These are phyloP conservation scores for Solanum pennellii DNA, from an alignment of 257 asterid genomes.

Conservation along the genomic window DNA sequence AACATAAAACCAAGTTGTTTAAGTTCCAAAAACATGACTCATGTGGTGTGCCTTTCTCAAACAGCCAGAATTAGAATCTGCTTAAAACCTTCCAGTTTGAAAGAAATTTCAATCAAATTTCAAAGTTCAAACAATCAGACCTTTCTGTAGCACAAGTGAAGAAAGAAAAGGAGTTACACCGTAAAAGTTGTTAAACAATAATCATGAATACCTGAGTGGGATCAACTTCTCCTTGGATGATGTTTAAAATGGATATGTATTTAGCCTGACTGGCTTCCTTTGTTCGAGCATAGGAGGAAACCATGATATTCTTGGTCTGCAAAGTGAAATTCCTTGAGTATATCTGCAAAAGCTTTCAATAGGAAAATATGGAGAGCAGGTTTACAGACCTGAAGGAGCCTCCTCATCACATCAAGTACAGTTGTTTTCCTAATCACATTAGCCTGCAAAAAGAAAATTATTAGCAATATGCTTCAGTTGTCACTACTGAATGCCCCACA, in stretches of 20 bases:
- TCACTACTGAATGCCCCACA: not conserved
- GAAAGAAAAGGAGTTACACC: not conserved
- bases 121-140: not conserved
- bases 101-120: not conserved
- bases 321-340: conserved; percentile 14
- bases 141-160: not conserved
- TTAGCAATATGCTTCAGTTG: conserved; percentile 7
- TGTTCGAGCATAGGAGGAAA: conserved; percentile 81
- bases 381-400: conserved; percentile 88
- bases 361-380: not conserved
- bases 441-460: conserved; percentile 52
- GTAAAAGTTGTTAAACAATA: not conserved
- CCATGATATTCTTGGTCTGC: conserved; percentile 97
- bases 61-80: not conserved
- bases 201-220: conserved; percentile 83
- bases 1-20: not conserved
- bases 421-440: conserved; percentile 95
- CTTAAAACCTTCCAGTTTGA: not conserved
- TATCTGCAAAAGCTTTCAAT: not conserved
- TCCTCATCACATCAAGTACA: conserved; percentile 97
- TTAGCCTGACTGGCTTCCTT: conserved; percentile 99
- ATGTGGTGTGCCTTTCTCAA: not conserved
- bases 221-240: conserved; percentile 99
- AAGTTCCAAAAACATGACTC: not conserved
- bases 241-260: conserved; percentile 87